These are phyloP conservation scores for Clarireedia homoeocarpa DNA, from an alignment of 2,329 filamentous ascomycete species.

Conservation along the genomic window DNA sequence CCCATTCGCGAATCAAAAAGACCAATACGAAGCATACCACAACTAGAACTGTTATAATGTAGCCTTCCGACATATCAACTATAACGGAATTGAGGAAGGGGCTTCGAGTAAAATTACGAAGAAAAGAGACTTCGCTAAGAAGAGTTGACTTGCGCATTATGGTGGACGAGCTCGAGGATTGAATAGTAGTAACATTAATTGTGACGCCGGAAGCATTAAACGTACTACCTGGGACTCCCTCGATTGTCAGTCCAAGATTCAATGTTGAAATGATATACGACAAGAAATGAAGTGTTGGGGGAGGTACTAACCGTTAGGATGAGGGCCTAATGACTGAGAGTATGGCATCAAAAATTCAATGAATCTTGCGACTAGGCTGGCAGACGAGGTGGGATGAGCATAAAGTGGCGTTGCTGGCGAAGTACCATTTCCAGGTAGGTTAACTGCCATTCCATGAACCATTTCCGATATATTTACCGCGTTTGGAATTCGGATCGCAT, in stretches of 20 bases:
- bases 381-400: conserved; percentile 31
- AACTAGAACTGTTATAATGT: conserved; percentile 85
- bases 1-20: conserved; percentile 93
- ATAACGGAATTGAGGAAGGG: conserved; percentile 68
- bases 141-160: conserved; percentile 34
- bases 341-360: conserved; percentile 23
- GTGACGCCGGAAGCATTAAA: conserved; percentile 11
- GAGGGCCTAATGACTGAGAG: conserved; percentile 18
- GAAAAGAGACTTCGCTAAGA: conserved; percentile 48
- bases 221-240: conserved; percentile 6
- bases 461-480: conserved; percentile 15
- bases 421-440: conserved; percentile 23
- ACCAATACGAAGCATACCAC: conserved; percentile 95
- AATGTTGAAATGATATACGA: conserved; percentile 20
- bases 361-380: conserved; percentile 31
- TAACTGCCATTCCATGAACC: conserved; percentile 18
- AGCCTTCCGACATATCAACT: conserved; percentile 81
- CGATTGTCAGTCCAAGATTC: conserved; percentile 17
- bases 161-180: background rate
- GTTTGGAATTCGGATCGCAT: conserved; percentile 10
- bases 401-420: conserved; percentile 25
- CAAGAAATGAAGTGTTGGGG: conserved; percentile 21
- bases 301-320: conserved; percentile 21
- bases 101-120: conserved; percentile 59
- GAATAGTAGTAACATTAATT: background rate